These are phyloP conservation scores for Amanita exitialis DNA, from an alignment of 768 basidiomycete species.

Conservation along the genomic window DNA sequence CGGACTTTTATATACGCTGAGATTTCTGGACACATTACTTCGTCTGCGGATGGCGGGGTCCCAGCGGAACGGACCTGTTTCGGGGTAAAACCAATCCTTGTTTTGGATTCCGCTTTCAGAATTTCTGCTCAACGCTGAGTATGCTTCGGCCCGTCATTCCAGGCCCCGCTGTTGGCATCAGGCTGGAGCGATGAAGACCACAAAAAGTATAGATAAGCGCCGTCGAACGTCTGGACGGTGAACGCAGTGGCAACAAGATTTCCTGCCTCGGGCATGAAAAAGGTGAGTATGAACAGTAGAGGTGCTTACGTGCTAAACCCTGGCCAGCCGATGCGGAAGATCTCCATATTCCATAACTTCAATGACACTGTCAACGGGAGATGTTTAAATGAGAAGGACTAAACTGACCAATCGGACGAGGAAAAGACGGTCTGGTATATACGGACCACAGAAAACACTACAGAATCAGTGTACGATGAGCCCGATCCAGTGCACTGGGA, in stretches of 20 bases:
- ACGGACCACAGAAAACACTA: constrained; percentile 38
- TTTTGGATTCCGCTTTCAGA: too few relatives aligned
- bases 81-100: too few relatives aligned
- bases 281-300: too few relatives aligned
- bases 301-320: constrained; percentile 40
- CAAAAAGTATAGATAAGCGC: too few relatives aligned
- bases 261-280: constrained; percentile 19
- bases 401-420: constrained; percentile 49
- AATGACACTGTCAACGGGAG: neutral
- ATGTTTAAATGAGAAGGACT: neutral
- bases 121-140: too few relatives aligned
- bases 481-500: constrained; percentile 50
- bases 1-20: constrained; percentile 9
- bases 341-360: constrained; percentile 47
- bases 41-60: constrained; percentile 28
- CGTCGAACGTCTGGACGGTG: constrained; percentile 45
- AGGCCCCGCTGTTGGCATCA: too few relatives aligned
- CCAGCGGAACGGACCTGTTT: constrained; percentile 28
- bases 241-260: constrained; percentile 43
- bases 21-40: constrained; percentile 31
- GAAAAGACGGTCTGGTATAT: constrained; percentile 49
- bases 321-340: constrained; percentile 67
- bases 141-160: too few relatives aligned
- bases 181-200: too few relatives aligned
- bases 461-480: constrained; percentile 25